These are phyloP conservation scores for Dendrocalamus sinicus DNA, from an alignment of 176 grass and related monocot species.

Conservation along the genomic window DNA sequence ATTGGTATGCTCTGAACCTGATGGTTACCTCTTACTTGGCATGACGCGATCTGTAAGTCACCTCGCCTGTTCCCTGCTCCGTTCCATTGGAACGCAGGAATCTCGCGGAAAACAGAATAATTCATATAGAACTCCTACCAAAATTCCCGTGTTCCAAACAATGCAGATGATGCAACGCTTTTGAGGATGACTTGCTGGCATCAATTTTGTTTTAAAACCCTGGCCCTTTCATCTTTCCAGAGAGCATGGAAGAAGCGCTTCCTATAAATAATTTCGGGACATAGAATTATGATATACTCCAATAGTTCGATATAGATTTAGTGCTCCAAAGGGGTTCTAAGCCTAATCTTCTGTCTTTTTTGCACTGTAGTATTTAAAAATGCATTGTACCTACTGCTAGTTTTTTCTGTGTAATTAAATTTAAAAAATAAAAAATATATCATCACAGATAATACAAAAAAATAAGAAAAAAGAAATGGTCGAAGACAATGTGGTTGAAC, in stretches of 20 bases:
- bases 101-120: too few species aligned
- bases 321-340: too few species aligned
- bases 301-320: neutral
- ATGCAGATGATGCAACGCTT: neutral
- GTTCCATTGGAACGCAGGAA: neutral
- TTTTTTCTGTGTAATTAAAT: too few species aligned
- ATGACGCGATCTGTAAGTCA: neutral
- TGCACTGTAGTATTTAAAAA: too few species aligned
- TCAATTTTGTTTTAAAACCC: neutral
- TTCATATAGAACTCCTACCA: neutral
- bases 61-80: neutral
- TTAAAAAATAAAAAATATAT: too few species aligned
- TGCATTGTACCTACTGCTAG: accelerated
- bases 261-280: neutral
- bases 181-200: neutral
- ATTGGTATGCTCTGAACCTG: neutral
- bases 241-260: neutral
- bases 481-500: too few species aligned
- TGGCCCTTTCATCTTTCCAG: neutral
- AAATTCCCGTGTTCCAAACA: neutral
- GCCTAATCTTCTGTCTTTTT: too few species aligned
- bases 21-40: neutral
- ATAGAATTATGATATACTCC: neutral
- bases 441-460: too few species aligned
- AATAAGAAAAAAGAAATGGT: too few species aligned